These are phyloP conservation scores for Ustilago crameri DNA, from an alignment of 1,284 basidiomycete genomes.

Conservation along the genomic window DNA sequence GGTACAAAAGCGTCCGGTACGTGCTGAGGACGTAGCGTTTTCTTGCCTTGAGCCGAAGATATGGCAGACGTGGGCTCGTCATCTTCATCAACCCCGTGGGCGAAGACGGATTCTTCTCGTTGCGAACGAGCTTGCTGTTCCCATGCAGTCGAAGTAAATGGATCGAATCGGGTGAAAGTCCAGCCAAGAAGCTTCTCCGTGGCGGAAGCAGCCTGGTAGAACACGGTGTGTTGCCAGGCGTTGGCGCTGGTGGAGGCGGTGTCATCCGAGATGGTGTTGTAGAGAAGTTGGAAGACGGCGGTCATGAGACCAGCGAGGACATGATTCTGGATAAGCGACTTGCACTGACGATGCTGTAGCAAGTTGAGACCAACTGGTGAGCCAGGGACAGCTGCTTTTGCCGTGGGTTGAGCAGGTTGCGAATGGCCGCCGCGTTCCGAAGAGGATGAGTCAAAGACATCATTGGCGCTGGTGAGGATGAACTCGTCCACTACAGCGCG, in stretches of 20 bases:
- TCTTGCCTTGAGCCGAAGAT: slow-evolving; percentile 9
- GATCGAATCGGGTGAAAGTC: slow-evolving; percentile 52
- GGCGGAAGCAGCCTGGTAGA: slow-evolving; percentile 46
- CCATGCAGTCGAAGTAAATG: slow-evolving; percentile 41
- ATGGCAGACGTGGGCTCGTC: slow-evolving; percentile 20
- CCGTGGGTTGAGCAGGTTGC: slow-evolving; percentile 12
- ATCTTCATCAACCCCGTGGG: slow-evolving; percentile 28
- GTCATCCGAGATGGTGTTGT: slow-evolving; percentile 40
- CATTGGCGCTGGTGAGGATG: slow-evolving; percentile 45
- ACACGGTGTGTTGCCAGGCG: slow-evolving; percentile 29
- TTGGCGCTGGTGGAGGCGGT: slow-evolving; percentile 8
- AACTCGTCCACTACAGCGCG: slow-evolving; percentile 48
- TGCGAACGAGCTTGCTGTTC: slow-evolving; percentile 36
- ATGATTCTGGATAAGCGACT: slow-evolving; percentile 49
- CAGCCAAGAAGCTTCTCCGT: slow-evolving; percentile 54
- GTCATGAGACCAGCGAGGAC: slow-evolving; percentile 50
- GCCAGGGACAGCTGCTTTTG: slow-evolving; percentile 36
- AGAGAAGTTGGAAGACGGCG: slow-evolving; percentile 46
- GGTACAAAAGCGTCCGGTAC: slow-evolving; percentile 37
- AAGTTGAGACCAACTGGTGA: slow-evolving; percentile 49
- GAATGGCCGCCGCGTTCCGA: slow-evolving; percentile 21
- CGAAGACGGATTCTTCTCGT: slow-evolving; percentile 23
- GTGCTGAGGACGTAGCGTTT: slow-evolving; percentile 19
- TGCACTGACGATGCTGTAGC: slow-evolving; percentile 57
- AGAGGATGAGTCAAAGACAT: slow-evolving; percentile 29